These are phyloP conservation scores for Eucalyptus globulus DNA, from an alignment of 345 rosid species.

Conservation along the genomic window DNA sequence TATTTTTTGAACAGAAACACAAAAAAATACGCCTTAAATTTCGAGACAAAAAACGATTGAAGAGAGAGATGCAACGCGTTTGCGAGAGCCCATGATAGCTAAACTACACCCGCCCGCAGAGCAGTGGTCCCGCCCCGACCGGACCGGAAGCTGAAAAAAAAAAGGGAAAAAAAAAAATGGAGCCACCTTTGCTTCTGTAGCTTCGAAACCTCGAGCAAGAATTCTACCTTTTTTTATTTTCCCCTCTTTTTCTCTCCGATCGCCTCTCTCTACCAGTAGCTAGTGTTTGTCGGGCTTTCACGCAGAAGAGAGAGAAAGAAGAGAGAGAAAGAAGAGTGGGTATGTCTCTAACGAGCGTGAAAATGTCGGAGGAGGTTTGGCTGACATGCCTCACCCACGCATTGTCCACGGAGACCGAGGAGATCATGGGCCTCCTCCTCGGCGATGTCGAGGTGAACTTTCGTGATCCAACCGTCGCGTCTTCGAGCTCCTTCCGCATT, in stretches of 20 bases:
- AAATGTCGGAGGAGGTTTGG: slow-evolving; percentile 94
- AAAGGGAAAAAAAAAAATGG: too few species aligned
- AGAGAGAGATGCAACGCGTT: not conserved
- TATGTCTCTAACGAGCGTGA: slow-evolving; percentile 77
- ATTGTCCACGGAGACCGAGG: slow-evolving; percentile 97
- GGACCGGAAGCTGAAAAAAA: not conserved
- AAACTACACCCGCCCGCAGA: not conserved
- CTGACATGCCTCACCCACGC: slow-evolving; percentile 93
- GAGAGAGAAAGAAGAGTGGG: not conserved
- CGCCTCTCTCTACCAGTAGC: not conserved
- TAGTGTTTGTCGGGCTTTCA: not conserved
- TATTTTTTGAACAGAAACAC: too few species aligned
- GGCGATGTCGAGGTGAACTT: slow-evolving; percentile 79
- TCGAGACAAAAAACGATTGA: not conserved
- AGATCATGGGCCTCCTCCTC: slow-evolving; percentile 99
- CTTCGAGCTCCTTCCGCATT: not conserved
- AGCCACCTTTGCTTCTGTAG: not conserved
- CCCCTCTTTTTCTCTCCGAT: not conserved
- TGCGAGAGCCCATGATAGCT: not conserved
- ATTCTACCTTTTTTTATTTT: not conserved
- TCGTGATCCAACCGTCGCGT: not conserved
- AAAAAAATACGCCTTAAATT: too few species aligned
- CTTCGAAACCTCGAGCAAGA: not conserved
- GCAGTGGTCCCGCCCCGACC: not conserved
- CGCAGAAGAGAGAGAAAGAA: not conserved